Percentiles rank a stretch among this genome's conserved stretches.
phyloP scores from a whole-genome alignment of 176 grass and related monocot species.

The Paspalum vaginatum region DNA sequence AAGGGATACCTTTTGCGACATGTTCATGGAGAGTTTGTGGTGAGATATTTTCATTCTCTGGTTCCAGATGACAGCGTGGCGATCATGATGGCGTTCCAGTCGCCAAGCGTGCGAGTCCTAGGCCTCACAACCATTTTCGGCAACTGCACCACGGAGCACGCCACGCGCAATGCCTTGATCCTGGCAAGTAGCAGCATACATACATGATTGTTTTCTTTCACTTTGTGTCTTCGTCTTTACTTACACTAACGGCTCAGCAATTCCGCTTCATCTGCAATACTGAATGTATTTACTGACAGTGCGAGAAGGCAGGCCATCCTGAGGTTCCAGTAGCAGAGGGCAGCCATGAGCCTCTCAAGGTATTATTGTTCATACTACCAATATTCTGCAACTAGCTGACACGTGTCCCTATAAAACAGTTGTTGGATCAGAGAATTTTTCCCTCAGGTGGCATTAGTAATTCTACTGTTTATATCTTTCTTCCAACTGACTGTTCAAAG shows the following conservation, averaged over 20 bases:
- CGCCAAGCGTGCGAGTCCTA: slow-evolving; percentile 54
- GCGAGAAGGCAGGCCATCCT: slow-evolving; percentile 72
- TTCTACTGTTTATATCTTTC: not conserved
- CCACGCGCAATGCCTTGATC: slow-evolving; percentile 80
- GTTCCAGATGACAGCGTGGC: slow-evolving; percentile 81
- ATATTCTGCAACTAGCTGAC: not conserved
- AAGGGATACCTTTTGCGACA: too few species aligned
- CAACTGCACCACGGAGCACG: slow-evolving; percentile 64
- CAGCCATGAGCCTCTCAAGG: slow-evolving; percentile 71
- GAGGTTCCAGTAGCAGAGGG: slow-evolving; percentile 80
- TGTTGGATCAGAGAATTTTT: not conserved
- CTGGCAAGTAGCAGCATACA: slow-evolving; percentile 53
- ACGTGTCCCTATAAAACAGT: not conserved
- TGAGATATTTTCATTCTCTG: not conserved
- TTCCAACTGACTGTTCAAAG: not conserved
- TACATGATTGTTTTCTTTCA: not conserved
- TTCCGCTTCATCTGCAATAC: not conserved
- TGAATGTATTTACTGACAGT: slow-evolving; percentile 51
- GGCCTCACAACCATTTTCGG: slow-evolving; percentile 94
- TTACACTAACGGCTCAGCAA: not conserved
- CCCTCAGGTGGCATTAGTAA: not conserved
- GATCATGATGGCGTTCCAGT: slow-evolving; percentile 85
- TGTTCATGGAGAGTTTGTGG: not conserved
- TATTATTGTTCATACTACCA: slow-evolving; percentile 24
- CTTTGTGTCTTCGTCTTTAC: not conserved